Evolutionary conservation across 1,139 yeast genomes (phyloP), one percentile per base, ranked within the genome.

Genomic region (Yamadazyma spencermartinsiae): DNA sequence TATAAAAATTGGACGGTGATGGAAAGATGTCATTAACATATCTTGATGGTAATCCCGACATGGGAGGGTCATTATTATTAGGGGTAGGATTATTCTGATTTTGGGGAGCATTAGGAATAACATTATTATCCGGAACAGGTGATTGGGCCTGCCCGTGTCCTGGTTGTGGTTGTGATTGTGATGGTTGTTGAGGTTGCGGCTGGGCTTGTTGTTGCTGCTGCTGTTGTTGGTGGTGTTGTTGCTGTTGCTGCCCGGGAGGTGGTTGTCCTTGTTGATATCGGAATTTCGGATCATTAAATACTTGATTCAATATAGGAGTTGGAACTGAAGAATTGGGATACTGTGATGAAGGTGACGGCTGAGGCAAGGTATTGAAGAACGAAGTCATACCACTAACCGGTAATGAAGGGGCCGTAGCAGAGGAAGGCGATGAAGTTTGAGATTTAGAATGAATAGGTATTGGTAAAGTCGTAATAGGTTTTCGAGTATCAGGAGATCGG

Each of bases 21-120:
- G 80, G 80, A 53, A 76, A 76, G 51, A 76, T 65, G 49, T 76
- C 82, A 42, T 72, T 72, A 29, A 76, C 74, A 41, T 74, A 76
- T 36, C 78, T 61, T 4, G 76, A 68, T 0, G 79, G 79, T 20
- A 76, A 55, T 2, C 74, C 79, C 17, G 74, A 68, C 4, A 74
- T 52, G 2, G 80, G 81, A 0, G 79, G 71, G 37, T 73, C 79
- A n/a, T 23, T 34, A 26, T 70, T 77, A 4, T 75, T n/a, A n/a
- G n/a, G 77, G 27, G 59, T 53, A 24, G 27, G n/a, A 28, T 28
- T 28, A 6, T 14, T 26, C 7, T 44, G 50, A 34, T 28, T 45
- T 43, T 23, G 25, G 13, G 24, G 31, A 37, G 24, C 42, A 39
- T 36, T 33, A 6, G 10, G 26, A 24, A 13, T n/a, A 24, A 4